Conservation (phyloP, 139 green algal genomes). For the Picochlorum sp. region DNA sequence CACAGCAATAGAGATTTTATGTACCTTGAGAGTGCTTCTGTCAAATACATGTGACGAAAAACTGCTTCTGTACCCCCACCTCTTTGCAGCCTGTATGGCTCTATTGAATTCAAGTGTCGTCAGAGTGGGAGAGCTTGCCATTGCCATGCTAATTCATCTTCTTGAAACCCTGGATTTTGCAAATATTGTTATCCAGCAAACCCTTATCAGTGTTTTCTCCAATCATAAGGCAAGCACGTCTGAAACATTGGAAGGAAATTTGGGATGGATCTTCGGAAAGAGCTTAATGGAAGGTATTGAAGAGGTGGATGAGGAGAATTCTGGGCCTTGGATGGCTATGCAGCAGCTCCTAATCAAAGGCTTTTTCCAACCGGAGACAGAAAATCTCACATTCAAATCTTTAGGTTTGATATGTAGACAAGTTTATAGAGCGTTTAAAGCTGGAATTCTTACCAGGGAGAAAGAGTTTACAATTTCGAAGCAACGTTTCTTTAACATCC, state of each 20-base stretch:
- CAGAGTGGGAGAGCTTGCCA: slow-evolving; percentile 49
- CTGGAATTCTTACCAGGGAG: background rate
- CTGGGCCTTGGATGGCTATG: slow-evolving; percentile 26
- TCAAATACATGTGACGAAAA: slow-evolving; percentile 35
- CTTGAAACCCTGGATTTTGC: slow-evolving; percentile 44
- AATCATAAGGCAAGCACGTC: background rate
- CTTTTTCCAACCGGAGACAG: slow-evolving; percentile 50
- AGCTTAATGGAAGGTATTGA: slow-evolving; percentile 2
- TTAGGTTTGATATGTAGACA: slow-evolving; percentile 21
- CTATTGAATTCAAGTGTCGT: slow-evolving; percentile 61
- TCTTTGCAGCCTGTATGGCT: slow-evolving; percentile 61
- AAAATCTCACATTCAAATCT: slow-evolving; percentile 39
- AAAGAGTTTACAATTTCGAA: background rate
- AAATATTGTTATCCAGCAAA: slow-evolving; percentile 47
- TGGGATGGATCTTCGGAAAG: slow-evolving; percentile 8
- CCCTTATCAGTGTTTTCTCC: slow-evolving; percentile 57
- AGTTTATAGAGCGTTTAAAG: background rate
- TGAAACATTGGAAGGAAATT: background rate
- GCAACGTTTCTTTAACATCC: background rate
- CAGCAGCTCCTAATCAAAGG: slow-evolving; percentile 79
- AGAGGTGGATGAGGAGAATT: slow-evolving; percentile 1
- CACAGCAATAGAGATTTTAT: slow-evolving; percentile 27
- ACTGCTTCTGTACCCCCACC: slow-evolving; percentile 73
- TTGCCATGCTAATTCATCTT: slow-evolving; percentile 47
- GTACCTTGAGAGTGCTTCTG: slow-evolving; percentile 38